phyloP scores from a whole-genome alignment of 495 filamentous ascomycete genomes.

The Xylaria telfairii region DNA sequence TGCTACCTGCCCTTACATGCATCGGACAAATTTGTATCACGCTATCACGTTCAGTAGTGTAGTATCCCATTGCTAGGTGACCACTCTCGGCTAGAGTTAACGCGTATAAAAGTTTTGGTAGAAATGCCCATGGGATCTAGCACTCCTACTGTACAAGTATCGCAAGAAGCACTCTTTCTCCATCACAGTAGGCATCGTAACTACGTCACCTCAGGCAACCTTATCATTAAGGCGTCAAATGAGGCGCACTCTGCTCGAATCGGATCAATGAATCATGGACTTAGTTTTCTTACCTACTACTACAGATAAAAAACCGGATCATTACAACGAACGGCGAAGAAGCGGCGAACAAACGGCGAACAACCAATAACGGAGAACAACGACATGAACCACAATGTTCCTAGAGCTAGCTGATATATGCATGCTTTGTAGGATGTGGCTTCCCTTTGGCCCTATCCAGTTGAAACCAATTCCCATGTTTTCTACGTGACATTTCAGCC shows the following conservation, averaged over 20 bases:
- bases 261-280: background rate
- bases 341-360: background rate
- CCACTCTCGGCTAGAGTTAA: background rate
- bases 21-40: constrained; percentile 1
- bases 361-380: background rate
- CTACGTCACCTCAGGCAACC: background rate
- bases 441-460: background rate
- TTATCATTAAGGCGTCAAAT: background rate
- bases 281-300: background rate
- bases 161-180: background rate
- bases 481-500: background rate
- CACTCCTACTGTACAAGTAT: background rate
- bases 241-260: background rate
- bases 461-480: background rate
- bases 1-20: background rate
- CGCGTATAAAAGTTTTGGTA: background rate
- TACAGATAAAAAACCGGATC: too few relatives aligned
- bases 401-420: background rate
- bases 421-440: constrained; percentile 15
- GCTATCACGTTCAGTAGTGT: background rate
- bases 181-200: background rate
- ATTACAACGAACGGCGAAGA: background rate
- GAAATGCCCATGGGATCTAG: background rate
- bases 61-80: background rate
- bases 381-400: background rate